Base-by-base conservation (phyloP, 1,284 basidiomycete species). In the Sanghuangporus sanghuang region DNA sequence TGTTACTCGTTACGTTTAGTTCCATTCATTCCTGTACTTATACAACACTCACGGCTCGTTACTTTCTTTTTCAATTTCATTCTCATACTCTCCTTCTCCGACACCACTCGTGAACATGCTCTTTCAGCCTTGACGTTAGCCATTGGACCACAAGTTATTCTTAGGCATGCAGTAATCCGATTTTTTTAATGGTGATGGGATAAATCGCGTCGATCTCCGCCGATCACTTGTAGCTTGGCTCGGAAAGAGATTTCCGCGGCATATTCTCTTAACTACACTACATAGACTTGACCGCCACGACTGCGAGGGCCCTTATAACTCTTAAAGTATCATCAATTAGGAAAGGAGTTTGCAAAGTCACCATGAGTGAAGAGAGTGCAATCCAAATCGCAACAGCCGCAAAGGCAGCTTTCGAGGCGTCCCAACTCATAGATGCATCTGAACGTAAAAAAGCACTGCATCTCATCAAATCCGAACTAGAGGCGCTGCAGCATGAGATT, bases 351-450 rank as follows among this genome's bases (percentile, higher is more conserved):
- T 18, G 21, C 9, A n/a, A 11, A n/a, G 16, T 6, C 2, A 16
- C 8, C 21, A 46, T 46, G 44, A 46, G 44, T 6, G 44, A 46
- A 46, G 18, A 42, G 16, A 40, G 38, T 12, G 59, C 63, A 23
- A 50, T 6, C 2, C 50, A 74, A 14, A 88, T 96, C 66, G 95
- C 95, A 49, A 82, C 81, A 70, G 81, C 82, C 2, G 92, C 94
- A 21, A 93, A 93, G 72, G 73, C 77, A 16, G 92, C 95, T 0
- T 97, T 96, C 70, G 89, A 95, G 69, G 82, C 82, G 12, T 94
- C 93, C 9, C 95, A 96, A 73, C 81, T 96, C 21, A 79, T 96
- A 59, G 77, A 84, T 46, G 74, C 86, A 0, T 72, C 79, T 0
- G 86, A 92, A 69, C 84, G 94, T 38, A 80, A 90, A 67, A 77